Evolutionary conservation across 2,329 filamentous ascomycete species (phyloP), one percentile per base, ranked within the genome.

Genomic region (Ramichloridium luteum): DNA sequence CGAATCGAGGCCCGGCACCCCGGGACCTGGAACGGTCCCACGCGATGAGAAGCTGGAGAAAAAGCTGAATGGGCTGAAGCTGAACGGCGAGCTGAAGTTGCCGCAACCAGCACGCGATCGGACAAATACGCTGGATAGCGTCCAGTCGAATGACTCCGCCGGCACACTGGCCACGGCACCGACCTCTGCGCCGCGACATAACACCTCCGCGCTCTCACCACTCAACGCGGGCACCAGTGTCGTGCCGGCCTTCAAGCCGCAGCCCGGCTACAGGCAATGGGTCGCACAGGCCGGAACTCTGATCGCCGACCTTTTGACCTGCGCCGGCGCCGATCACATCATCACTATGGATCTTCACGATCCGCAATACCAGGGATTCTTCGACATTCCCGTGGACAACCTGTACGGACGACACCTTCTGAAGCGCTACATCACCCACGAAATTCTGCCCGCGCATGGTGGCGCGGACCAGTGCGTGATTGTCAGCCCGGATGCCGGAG

Each of bases 261-360:
- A 88, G 54, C 83, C 86, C 5, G 90, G 90, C 30, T 98, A 98
- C 59, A 90, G 90, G 64, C 84, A 93, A 62, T 98, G 90, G 90
- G 88, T 98, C 41, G 90, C 90, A 13, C 90, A 96, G 62, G 86
- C 90, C 25, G 90, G 90, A 38, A 96, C 86, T 16, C 70, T 98
- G 35, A 80, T 98, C 29, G 90, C 90, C 30, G 86, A 96, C 55
- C 73, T 98, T 27, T 68, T 98, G 44, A 94, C 85, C 25, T 94
- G 86, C 60, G 88, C 90, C 41, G 90, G 90, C 43, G 85, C 90
- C 27, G 88, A 98, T 57, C 90, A 96, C 59, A 78, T 90, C 54
- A 94, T 96, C 55, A 94, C 88, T 17, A 92, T 98, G 81, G 90
- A 98, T 54, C 70, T 98, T 31, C 84, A 90, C 55, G 88, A 94